Conservation (phyloP, 163 green algal genomes). For the Scenedesmus sp. region DNA sequence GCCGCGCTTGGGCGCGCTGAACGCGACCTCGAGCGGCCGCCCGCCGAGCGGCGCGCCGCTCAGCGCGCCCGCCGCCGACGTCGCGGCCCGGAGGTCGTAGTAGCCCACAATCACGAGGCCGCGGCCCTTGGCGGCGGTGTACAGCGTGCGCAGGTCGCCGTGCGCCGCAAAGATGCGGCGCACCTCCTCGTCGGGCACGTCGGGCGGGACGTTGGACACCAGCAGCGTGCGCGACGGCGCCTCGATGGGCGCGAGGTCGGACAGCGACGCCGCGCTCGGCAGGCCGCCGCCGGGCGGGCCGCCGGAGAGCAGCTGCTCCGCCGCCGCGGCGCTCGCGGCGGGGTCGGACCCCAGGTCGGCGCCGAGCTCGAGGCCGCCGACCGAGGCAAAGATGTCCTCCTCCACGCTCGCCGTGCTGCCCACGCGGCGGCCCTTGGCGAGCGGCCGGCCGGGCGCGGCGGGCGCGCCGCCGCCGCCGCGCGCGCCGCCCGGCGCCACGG, state of each 20-base stretch:
- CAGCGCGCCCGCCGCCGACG: constrained; percentile 54
- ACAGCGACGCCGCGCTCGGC: neutral
- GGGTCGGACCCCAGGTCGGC: constrained; percentile 33
- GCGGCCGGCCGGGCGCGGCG: neutral
- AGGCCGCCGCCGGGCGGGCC: constrained; percentile 24
- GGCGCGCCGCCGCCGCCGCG: constrained; percentile 21
- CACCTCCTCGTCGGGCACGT: constrained; percentile 69
- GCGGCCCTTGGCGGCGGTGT: constrained; percentile 81
- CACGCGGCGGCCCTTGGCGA: neutral
- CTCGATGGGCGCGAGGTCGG: constrained; percentile 5
- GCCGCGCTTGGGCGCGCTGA: constrained; percentile 60
- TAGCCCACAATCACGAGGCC: constrained; percentile 91
- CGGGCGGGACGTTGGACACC: constrained; percentile 67
- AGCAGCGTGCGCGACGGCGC: constrained; percentile 72
- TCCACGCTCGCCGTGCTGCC: constrained; percentile 50
- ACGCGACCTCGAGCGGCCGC: constrained; percentile 72
- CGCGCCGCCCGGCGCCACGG: neutral
- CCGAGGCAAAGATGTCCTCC: constrained; percentile 63
- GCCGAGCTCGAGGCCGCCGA: constrained; percentile 61
- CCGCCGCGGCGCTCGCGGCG: neutral
- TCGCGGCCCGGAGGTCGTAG: constrained; percentile 85
- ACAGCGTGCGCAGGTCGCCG: constrained; percentile 85
- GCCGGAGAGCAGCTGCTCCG: constrained; percentile 33
- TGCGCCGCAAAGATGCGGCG: constrained; percentile 64
- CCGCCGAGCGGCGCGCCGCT: constrained; percentile 18